Evolutionary conservation across 208 protist species (phyloP).

Genomic region (Leishmania tropica): DNA sequence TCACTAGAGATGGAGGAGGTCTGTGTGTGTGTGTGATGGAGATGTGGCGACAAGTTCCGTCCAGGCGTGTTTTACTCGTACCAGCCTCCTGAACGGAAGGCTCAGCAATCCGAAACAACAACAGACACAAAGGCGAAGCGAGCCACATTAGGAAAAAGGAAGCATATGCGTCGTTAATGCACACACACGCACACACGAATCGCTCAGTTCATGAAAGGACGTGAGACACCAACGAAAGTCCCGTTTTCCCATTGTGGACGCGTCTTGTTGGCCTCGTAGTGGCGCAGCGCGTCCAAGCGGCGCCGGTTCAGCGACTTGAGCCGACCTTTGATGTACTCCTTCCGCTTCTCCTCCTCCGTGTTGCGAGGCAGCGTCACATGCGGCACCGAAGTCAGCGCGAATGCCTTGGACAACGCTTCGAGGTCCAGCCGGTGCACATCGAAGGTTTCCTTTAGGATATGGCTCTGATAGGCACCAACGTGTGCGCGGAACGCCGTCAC

Average conservation of each 20-base stretch:
- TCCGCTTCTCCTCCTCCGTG: constrained; percentile 57
- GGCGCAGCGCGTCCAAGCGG: constrained; percentile 54
- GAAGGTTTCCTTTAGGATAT: constrained; percentile 94
- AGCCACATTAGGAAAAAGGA: not conserved
- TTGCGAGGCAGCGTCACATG: constrained; percentile 81
- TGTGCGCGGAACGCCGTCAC: constrained; percentile 91
- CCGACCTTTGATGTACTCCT: constrained; percentile 89
- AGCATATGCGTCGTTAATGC: not conserved
- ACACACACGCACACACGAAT: not conserved
- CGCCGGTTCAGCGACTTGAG: constrained; percentile 87
- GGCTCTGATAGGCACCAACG: constrained; percentile 94
- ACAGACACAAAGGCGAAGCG: not conserved
- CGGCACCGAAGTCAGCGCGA: constrained; percentile 91
- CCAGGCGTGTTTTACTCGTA: not conserved
- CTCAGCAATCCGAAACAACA: too few relatives aligned
- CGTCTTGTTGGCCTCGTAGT: constrained; percentile 86
- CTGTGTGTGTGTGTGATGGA: not conserved
- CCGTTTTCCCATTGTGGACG: constrained; percentile 84
- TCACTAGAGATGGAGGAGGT: not conserved
- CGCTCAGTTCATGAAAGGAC: constrained; percentile 29
- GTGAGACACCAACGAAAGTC: constrained; percentile 68
- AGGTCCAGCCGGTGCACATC: constrained; percentile 92
- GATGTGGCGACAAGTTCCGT: not conserved
- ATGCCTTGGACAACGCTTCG: constrained; percentile 89
- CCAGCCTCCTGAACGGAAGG: not conserved